Evolutionary conservation across 2,329 filamentous ascomycete genomes (phyloP).

Genomic region (Aureobasidium sp.): DNA sequence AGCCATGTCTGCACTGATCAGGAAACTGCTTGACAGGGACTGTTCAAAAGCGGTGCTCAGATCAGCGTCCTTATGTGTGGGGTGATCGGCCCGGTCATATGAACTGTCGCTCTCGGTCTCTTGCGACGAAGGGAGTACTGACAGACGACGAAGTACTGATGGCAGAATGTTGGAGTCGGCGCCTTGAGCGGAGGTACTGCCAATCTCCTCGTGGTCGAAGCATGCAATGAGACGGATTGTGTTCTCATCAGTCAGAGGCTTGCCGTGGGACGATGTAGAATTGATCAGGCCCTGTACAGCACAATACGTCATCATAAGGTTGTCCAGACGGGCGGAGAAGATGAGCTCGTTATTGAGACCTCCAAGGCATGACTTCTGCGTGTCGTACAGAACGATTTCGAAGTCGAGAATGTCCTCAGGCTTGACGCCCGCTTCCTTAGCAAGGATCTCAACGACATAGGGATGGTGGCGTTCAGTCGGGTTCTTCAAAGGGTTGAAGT

Average conservation of each 20-base stretch:
- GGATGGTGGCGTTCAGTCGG: slow-evolving; percentile 82
- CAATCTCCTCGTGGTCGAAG: slow-evolving; percentile 98
- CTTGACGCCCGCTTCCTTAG: slow-evolving; percentile 65
- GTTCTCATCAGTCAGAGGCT: slow-evolving; percentile 60
- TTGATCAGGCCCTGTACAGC: slow-evolving; percentile 76
- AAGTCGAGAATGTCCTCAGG: slow-evolving; percentile 79
- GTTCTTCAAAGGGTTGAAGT: slow-evolving; percentile 69
- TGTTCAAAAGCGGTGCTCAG: slow-evolving; percentile 84
- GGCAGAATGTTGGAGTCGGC: slow-evolving; percentile 90
- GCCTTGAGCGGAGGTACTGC: slow-evolving; percentile 84
- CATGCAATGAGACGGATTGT: slow-evolving; percentile 86
- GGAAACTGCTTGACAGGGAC: slow-evolving; percentile 81
- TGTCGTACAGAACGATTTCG: slow-evolving; percentile 94
- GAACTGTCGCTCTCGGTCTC: slow-evolving; percentile 53
- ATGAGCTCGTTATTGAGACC: slow-evolving; percentile 91
- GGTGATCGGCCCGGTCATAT: slow-evolving; percentile 52
- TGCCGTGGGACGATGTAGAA: slow-evolving; percentile 55
- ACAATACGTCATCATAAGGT: slow-evolving; percentile 94
- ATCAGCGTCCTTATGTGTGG: slow-evolving; percentile 44
- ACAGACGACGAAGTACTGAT: slow-evolving; percentile 77
- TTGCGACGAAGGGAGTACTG: slow-evolving; percentile 61
- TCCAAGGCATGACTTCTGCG: slow-evolving; percentile 81
- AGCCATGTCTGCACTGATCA: slow-evolving; percentile 95
- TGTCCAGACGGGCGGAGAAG: slow-evolving; percentile 92
- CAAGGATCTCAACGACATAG: slow-evolving; percentile 77